These are phyloP conservation scores for Saturnispora dispora DNA, from an alignment of 805 yeast genomes.

Conservation along the genomic window DNA sequence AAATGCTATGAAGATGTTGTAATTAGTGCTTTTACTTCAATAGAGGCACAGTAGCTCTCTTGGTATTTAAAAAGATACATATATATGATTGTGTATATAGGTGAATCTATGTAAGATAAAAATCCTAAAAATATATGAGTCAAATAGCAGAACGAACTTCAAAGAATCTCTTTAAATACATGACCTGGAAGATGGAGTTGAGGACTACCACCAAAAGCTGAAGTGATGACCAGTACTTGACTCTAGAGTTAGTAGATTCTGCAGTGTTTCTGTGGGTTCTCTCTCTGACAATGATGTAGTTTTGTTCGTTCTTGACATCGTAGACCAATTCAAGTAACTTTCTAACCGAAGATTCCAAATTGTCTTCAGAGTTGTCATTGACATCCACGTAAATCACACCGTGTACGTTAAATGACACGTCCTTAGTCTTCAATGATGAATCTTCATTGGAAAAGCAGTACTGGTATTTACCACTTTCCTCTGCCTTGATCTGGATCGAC, in stretches of 20 bases:
- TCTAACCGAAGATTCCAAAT: slow-evolving; percentile 77
- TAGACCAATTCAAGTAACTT: slow-evolving; percentile 65
- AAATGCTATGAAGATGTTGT: neutral
- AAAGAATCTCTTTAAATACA: slow-evolving; percentile 87
- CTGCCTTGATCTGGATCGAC: slow-evolving; percentile 60
- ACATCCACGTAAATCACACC: slow-evolving; percentile 83
- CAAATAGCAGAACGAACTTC: slow-evolving; percentile 86
- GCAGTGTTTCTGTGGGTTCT: slow-evolving; percentile 98
- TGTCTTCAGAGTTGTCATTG: slow-evolving; percentile 55
- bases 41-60: neutral
- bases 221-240: slow-evolving; percentile 95
- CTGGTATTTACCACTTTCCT: slow-evolving; percentile 60
- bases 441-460: slow-evolving; percentile 91
- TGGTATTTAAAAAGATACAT: neutral
- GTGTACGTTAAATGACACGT: slow-evolving; percentile 90
- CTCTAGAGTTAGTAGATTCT: slow-evolving; percentile 92
- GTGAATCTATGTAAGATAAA: neutral
- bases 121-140: neutral
- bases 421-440: slow-evolving; percentile 63
- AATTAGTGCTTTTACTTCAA: neutral
- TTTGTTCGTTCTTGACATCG: slow-evolving; percentile 87
- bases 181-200: slow-evolving; percentile 88
- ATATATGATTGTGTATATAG: neutral
- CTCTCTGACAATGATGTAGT: slow-evolving; percentile 90
- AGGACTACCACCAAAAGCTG: slow-evolving; percentile 79